Percentiles rank a stretch among this genome's conserved stretches.
These are phyloP conservation scores for Petunia axillaris DNA, from an alignment of 257 asterid genomes.

Conservation along the genomic window DNA sequence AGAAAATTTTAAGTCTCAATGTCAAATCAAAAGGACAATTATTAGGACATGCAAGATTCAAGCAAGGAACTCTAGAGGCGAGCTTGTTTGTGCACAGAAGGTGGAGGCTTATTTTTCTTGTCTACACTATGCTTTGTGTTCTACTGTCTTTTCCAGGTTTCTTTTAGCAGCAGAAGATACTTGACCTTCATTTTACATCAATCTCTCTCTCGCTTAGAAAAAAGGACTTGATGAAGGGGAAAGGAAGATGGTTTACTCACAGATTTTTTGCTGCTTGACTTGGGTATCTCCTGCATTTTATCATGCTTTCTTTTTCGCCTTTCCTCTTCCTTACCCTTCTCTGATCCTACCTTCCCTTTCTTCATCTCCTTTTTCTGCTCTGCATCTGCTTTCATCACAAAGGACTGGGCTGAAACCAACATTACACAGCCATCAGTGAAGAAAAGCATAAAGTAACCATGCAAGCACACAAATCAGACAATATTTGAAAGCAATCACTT, in stretches of 20 bases:
- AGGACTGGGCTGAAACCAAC: constrained; percentile 26
- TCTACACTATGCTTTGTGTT: constrained; percentile 1
- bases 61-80: constrained; percentile 6
- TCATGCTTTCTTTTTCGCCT: constrained; percentile 29
- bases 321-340: constrained; percentile 13
- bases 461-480: not conserved
- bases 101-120: not conserved
- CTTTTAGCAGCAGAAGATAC: not conserved
- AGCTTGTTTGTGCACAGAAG: constrained; percentile 6
- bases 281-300: constrained; percentile 23
- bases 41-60: constrained; percentile 3
- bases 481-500: not conserved
- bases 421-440: constrained; percentile 4
- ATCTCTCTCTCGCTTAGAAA: constrained; percentile 6
- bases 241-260: constrained; percentile 27
- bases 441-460: not conserved
- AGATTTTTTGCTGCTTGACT: constrained; percentile 33
- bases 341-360: constrained; percentile 22
- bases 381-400: not conserved
- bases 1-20: not conserved
- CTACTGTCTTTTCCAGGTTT: constrained; percentile 6
- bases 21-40: not conserved
- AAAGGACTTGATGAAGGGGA: constrained; percentile 1
- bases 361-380: constrained; percentile 18
- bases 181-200: not conserved